phyloP scores from a whole-genome alignment of 495 filamentous ascomycete species.

The Corynascus novoguineensis region DNA sequence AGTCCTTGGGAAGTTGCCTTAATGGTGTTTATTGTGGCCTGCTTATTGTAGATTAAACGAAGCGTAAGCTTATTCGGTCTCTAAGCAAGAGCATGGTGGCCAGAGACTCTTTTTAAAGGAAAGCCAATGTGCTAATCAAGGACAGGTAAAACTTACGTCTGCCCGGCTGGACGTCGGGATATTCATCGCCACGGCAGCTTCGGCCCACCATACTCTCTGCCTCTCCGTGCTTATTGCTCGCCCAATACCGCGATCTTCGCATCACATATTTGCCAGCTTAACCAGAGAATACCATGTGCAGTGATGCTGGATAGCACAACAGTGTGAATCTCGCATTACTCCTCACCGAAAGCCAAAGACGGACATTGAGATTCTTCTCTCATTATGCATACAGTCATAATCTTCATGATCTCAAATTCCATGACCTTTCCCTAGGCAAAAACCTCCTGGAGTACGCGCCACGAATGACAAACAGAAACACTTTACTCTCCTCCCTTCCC shows the following conservation, averaged over 20 bases:
- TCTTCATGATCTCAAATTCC: constrained; percentile 14
- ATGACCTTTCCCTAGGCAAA: background rate
- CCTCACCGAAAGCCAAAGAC: background rate
- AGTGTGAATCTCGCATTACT: background rate
- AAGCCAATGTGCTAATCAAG: too few species aligned
- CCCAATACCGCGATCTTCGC: background rate
- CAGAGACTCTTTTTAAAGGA: too few species aligned
- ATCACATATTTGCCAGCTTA: background rate
- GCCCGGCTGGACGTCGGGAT: background rate
- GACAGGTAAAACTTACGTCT: background rate
- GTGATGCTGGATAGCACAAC: background rate
- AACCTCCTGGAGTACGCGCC: constrained; percentile 6
- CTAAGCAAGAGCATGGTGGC: too few species aligned
- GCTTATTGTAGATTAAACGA: too few species aligned
- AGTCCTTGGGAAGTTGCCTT: too few species aligned
- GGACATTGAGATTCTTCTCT: constrained; percentile 11
- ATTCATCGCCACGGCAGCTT: background rate
- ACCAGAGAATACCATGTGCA: background rate
- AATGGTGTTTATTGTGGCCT: too few species aligned
- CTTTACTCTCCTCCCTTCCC: background rate
- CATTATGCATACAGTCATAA: constrained; percentile 29
- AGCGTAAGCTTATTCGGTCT: too few species aligned
- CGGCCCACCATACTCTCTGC: background rate
- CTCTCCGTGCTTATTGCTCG: background rate
- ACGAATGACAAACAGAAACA: constrained; percentile 14